A percentile compares a stretch with the other conserved stretches of the same genome.
Conservation (phyloP, 768 basidiomycete species). For the Neoboletus subvelutipes region DNA sequence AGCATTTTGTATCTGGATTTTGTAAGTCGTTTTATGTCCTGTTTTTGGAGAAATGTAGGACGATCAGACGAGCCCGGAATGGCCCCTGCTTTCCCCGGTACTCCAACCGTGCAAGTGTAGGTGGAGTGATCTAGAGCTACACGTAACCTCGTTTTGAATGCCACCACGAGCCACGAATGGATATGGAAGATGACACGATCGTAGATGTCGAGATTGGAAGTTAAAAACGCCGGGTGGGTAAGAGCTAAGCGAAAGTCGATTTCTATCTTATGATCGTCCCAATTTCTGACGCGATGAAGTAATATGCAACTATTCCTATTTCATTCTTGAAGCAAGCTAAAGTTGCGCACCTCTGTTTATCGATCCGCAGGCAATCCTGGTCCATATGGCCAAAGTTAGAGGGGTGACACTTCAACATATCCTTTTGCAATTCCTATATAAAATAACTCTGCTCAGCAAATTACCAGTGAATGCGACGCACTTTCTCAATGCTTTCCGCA, state of each 20-base stretch:
- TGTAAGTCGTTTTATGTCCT: too few species aligned
- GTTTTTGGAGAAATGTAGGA: too few species aligned
- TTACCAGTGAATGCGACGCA: neutral
- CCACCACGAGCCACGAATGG: too few species aligned
- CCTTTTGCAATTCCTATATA: neutral
- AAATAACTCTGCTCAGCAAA: neutral
- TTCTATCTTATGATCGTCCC: neutral
- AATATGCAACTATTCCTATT: neutral
- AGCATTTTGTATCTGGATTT: too few species aligned
- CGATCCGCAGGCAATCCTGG: neutral
- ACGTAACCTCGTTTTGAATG: too few species aligned
- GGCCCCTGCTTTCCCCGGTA: too few species aligned
- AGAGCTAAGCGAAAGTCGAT: too few species aligned
- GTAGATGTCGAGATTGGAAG: neutral
- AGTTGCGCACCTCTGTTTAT: neutral
- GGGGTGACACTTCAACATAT: neutral
- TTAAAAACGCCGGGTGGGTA: neutral
- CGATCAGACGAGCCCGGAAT: too few species aligned
- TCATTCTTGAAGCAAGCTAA: neutral
- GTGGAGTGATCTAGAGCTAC: neutral
- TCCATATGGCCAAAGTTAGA: neutral
- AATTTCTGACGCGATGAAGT: too few species aligned
- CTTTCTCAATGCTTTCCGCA: neutral
- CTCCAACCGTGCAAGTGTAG: too few species aligned
- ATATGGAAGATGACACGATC: too few species aligned